Evolutionary conservation across 2,329 filamentous ascomycete genomes (phyloP).

Genomic region (Alternaria brassicae): DNA sequence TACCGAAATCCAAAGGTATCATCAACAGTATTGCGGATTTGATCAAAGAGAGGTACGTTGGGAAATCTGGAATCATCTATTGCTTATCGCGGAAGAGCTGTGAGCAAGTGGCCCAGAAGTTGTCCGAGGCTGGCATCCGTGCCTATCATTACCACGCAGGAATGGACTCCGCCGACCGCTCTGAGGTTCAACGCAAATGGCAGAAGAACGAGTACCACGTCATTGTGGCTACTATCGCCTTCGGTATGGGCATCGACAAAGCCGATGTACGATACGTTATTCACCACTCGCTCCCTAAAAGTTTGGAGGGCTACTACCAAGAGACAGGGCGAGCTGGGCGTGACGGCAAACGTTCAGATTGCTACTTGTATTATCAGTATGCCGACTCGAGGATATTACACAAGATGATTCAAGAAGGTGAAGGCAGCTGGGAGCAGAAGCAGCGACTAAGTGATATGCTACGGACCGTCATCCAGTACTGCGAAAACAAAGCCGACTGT

Average conservation of each 20-base stretch:
- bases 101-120: constrained; percentile 76
- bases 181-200: constrained; percentile 78
- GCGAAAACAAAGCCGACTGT: constrained; percentile 87
- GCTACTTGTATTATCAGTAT: constrained; percentile 88
- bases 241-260: constrained; percentile 99
- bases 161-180: constrained; percentile 72
- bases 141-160: constrained; percentile 88
- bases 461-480: constrained; percentile 82
- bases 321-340: constrained; percentile 94
- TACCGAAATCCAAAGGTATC: constrained; percentile 69
- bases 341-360: constrained; percentile 85
- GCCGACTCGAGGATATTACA: constrained; percentile 75
- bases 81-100: constrained; percentile 85
- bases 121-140: constrained; percentile 70
- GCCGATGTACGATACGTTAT: constrained; percentile 95
- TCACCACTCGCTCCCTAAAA: constrained; percentile 91
- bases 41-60: constrained; percentile 73
- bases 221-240: constrained; percentile 97
- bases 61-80: constrained; percentile 89
- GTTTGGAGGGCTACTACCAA: constrained; percentile 96
- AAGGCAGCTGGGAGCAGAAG: constrained; percentile 79
- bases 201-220: constrained; percentile 81
- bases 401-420: constrained; percentile 82
- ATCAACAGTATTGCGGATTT: constrained; percentile 65
- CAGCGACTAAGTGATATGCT: constrained; percentile 86